Percentiles rank a stretch among this genome's conserved stretches.
Conservation (phyloP, 345 rosid species). For the Heritiera littoralis region DNA sequence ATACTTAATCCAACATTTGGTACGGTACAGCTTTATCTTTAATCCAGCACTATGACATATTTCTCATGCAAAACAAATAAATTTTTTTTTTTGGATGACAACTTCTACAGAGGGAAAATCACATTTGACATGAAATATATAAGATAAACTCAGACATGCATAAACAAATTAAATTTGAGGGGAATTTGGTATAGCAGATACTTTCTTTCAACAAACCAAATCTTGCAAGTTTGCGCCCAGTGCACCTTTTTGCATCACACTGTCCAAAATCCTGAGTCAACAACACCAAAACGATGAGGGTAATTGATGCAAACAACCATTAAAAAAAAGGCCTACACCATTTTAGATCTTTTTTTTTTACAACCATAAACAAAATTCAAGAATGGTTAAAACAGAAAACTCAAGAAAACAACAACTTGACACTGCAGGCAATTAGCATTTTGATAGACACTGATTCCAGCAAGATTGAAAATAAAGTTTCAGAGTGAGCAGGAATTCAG, state of each 20-base stretch:
- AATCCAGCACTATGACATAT: not conserved
- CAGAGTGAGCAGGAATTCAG: not conserved
- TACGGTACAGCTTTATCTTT: conserved; percentile 1
- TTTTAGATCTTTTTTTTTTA: not conserved
- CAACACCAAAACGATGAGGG: conserved; percentile 14
- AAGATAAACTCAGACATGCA: conserved; percentile 11
- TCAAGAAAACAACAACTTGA: not conserved
- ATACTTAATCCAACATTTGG: not conserved
- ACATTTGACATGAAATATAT: not conserved
- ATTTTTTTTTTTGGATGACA: not conserved
- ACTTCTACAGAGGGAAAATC: not conserved
- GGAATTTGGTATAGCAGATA: conserved; percentile 35
- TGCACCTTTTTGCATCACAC: conserved; percentile 95
- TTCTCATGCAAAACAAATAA: not conserved
- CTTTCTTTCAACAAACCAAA: conserved; percentile 87
- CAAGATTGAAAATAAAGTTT: not conserved
- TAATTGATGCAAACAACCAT: conserved; percentile 6
- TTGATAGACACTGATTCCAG: not conserved
- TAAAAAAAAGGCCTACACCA: not conserved
- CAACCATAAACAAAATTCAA: not conserved
- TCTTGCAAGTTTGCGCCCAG: conserved; percentile 93
- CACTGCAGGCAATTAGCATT: conserved; percentile 4
- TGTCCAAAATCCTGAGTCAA: conserved; percentile 85
- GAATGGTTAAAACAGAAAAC: not conserved
- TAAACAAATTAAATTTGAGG: conserved; percentile 4